Percentiles rank a stretch among this genome's conserved stretches.
These are phyloP conservation scores for Aristolochia contorta DNA, from an alignment of 164 flowering plant genomes.

Conservation along the genomic window DNA sequence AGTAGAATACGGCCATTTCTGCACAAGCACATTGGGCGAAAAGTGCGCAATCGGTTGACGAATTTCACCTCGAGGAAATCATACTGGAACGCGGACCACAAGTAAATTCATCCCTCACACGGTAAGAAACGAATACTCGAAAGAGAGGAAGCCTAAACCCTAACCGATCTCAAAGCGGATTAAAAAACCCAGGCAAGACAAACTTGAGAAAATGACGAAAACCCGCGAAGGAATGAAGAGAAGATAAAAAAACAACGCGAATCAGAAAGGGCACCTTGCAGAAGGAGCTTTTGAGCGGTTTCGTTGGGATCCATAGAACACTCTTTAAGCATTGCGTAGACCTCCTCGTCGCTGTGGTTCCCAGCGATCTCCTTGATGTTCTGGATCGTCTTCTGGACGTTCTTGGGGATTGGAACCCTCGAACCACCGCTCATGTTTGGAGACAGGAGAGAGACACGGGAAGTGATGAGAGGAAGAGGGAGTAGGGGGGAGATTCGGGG, in stretches of 20 bases:
- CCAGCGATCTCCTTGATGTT: constrained; percentile 77
- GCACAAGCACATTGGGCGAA: too few relatives aligned
- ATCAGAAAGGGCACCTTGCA: constrained; percentile 36
- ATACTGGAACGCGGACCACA: too few relatives aligned
- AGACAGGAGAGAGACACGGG: neutral
- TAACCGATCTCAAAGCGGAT: neutral
- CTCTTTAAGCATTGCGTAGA: constrained; percentile 80
- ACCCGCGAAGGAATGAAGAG: neutral
- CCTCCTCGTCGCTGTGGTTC: constrained; percentile 67
- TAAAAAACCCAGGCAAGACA: neutral
- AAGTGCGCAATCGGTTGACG: too few relatives aligned
- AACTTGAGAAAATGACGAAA: neutral
- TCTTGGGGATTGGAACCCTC: constrained; percentile 58
- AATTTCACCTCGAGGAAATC: too few relatives aligned
- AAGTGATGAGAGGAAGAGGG: constrained; percentile 7
- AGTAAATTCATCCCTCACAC: too few relatives aligned
- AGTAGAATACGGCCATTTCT: too few relatives aligned
- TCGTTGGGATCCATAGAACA: constrained; percentile 93
- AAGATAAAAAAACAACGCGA: neutral
- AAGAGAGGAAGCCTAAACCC: neutral
- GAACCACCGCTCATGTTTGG: constrained; percentile 50
- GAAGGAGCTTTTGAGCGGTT: constrained; percentile 64
- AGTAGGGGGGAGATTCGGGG: neutral
- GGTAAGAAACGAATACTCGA: neutral
- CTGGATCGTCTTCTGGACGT: constrained; percentile 50